Percentiles rank a stretch among this genome's conserved stretches.
Conservation (phyloP, 78 protist species). For the Dictyostelium brefeldianum region DNA sequence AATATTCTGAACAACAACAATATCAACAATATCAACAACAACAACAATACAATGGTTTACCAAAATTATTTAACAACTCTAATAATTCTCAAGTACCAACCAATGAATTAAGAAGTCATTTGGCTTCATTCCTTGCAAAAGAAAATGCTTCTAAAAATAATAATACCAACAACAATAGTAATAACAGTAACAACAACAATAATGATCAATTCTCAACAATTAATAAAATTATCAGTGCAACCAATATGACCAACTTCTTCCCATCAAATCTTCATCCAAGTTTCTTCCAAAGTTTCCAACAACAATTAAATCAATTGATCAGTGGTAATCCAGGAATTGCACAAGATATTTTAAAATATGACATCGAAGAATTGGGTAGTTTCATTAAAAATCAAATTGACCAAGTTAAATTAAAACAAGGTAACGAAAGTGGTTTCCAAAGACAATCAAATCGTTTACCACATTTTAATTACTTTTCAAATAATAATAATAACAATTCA, state of each 20-base stretch:
- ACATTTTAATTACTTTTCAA: not conserved
- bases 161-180: too few relatives aligned
- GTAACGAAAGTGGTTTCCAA: not conserved
- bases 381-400: slow-evolving; percentile 30
- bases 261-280: slow-evolving; percentile 16
- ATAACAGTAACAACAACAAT: not conserved
- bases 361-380: not conserved
- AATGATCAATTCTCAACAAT: not conserved
- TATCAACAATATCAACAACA: slow-evolving; percentile 5
- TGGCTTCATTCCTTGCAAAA: slow-evolving; percentile 20
- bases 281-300: slow-evolving; percentile 34
- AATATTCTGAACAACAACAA: slow-evolving; percentile 5
- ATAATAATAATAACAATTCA: not conserved
- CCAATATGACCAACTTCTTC: not conserved
- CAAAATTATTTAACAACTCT: slow-evolving; percentile 29
- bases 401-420: slow-evolving; percentile 21
- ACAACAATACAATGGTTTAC: slow-evolving; percentile 4
- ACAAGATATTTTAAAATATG: slow-evolving; percentile 32
- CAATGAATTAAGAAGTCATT: not conserved
- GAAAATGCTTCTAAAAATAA: not conserved
- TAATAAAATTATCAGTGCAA: slow-evolving; percentile 29
- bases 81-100: slow-evolving; percentile 46
- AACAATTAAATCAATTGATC: slow-evolving; percentile 3
- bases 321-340: slow-evolving; percentile 20
- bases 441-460: not conserved